Percentiles rank a stretch among this genome's conserved stretches.
phyloP scores from a whole-genome alignment of 441 rosid genomes.

The Eruca vesicaria region DNA sequence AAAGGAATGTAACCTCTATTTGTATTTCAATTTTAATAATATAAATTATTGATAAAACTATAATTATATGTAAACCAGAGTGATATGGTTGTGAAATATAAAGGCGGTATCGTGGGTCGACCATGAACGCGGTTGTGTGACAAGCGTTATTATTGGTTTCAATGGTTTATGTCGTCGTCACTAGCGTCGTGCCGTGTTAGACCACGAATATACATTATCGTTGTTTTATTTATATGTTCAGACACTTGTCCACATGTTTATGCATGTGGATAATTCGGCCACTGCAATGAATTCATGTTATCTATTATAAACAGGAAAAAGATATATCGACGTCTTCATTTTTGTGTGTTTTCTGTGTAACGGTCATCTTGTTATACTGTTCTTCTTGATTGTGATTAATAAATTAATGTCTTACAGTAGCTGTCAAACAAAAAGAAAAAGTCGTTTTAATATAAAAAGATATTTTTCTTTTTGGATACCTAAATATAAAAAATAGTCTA shows the following conservation, averaged over 20 bases:
- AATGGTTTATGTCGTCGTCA: neutral
- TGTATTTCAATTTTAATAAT: too few relatives aligned
- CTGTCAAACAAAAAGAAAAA: neutral
- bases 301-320: neutral
- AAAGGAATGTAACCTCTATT: too few relatives aligned
- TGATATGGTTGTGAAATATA: neutral
- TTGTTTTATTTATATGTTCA: neutral
- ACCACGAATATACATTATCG: neutral
- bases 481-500: too few relatives aligned
- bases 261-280: neutral
- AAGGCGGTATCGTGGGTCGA: neutral
- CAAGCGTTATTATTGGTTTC: neutral
- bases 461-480: too few relatives aligned
- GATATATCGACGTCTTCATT: neutral
- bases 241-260: neutral
- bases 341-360: neutral
- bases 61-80: neutral
- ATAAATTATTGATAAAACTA: too few relatives aligned
- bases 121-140: neutral
- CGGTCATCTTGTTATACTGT: neutral
- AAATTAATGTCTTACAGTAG: neutral
- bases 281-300: neutral
- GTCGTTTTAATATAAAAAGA: neutral
- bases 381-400: neutral
- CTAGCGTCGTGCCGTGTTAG: slow-evolving; percentile 11